Evolutionary conservation across 2,329 filamentous ascomycete species (phyloP).

Genomic region (Hymenoscyphus infarciens): DNA sequence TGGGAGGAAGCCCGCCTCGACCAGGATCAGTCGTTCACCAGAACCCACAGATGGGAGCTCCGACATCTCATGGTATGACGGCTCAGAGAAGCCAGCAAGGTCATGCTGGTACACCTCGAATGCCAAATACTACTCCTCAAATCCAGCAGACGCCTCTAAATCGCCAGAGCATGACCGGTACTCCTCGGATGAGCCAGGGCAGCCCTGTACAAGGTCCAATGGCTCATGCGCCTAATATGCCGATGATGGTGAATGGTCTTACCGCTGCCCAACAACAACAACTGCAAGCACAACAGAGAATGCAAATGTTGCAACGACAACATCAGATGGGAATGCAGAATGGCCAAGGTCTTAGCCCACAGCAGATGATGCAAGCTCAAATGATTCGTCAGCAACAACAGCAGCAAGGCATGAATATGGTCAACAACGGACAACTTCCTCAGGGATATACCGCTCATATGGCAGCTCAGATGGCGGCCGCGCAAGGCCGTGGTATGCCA

Average conservation of each 20-base stretch:
- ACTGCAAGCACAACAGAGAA: slow-evolving; percentile 27
- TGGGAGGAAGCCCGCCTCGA: slow-evolving; percentile 64
- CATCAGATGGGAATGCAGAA: slow-evolving; percentile 37
- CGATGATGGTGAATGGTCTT: slow-evolving; percentile 48
- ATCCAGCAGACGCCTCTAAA: slow-evolving; percentile 60
- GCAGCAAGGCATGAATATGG: slow-evolving; percentile 30
- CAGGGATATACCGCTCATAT: slow-evolving; percentile 27
- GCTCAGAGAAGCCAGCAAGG: slow-evolving; percentile 64
- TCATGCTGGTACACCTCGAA: slow-evolving; percentile 60
- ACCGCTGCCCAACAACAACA: slow-evolving; percentile 27
- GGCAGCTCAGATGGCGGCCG: slow-evolving; percentile 5
- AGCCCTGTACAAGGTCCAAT: slow-evolving; percentile 60
- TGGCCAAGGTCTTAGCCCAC: slow-evolving; percentile 35
- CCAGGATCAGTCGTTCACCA: slow-evolving; percentile 62
- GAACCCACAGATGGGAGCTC: slow-evolving; percentile 52
- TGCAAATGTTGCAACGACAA: slow-evolving; percentile 14
- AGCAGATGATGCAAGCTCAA: slow-evolving; percentile 23
- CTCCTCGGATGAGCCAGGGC: slow-evolving; percentile 59
- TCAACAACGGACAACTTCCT: slow-evolving; percentile 16
- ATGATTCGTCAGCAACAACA: slow-evolving; percentile 32
- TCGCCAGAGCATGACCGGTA: slow-evolving; percentile 48
- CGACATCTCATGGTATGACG: slow-evolving; percentile 61
- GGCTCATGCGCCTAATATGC: slow-evolving; percentile 53
- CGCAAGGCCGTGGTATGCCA: slow-evolving; percentile 20
- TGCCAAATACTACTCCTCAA: slow-evolving; percentile 59